These are phyloP conservation scores for Penicillium mononematosum DNA, from an alignment of 495 filamentous ascomycete species.

Conservation along the genomic window DNA sequence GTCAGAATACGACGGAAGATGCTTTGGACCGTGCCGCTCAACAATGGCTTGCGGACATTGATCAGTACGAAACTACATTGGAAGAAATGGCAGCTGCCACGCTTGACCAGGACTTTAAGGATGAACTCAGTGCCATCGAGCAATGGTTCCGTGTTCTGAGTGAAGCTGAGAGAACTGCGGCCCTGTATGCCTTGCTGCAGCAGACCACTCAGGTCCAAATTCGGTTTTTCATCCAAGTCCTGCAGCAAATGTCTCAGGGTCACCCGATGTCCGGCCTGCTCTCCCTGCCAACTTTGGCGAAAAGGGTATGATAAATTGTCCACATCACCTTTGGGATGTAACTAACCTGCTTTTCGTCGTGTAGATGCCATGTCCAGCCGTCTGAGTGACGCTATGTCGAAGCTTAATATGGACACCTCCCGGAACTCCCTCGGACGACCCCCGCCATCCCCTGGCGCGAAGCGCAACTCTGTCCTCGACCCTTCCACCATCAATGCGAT, in stretches of 20 bases:
- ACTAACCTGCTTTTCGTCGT: constrained; percentile 13
- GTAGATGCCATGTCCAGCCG: constrained; percentile 96
- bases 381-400: constrained; percentile 95
- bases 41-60: constrained; percentile 98
- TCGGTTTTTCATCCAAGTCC: constrained; percentile 96
- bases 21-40: constrained; percentile 89
- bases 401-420: constrained; percentile 80
- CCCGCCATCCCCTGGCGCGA: constrained; percentile 72
- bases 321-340: constrained; percentile 5
- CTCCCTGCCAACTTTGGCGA: constrained; percentile 94
- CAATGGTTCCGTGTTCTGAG: constrained; percentile 99
- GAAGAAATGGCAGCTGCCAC: constrained; percentile 99
- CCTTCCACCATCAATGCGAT: constrained; percentile 95
- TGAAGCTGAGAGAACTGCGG: constrained; percentile 93
- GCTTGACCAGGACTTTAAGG: constrained; percentile 98
- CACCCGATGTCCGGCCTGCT: constrained; percentile 97
- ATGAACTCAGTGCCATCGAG: constrained; percentile 97
- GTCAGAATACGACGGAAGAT: constrained; percentile 72
- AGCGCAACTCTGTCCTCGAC: constrained; percentile 90
- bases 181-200: constrained; percentile 91
- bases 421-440: constrained; percentile 82
- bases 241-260: constrained; percentile 97
- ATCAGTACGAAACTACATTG: constrained; percentile 94
- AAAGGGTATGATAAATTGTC: constrained; percentile 64
- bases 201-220: constrained; percentile 99